Conservation (phyloP, 1,139 yeast genomes). For the Candida pseudoviswanathii region DNA sequence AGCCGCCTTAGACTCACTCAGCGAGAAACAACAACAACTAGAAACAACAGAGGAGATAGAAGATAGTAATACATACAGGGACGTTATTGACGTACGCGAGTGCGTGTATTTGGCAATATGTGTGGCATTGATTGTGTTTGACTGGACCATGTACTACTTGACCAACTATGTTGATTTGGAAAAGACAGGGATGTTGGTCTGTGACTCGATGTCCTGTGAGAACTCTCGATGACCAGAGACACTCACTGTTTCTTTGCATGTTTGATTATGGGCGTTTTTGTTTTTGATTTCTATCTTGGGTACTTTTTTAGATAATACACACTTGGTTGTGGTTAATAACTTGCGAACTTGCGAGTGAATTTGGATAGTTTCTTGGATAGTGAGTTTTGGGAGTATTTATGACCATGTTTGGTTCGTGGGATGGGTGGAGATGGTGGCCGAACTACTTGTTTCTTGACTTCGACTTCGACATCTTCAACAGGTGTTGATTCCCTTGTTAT, state of each 20-base stretch:
- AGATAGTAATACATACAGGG: neutral
- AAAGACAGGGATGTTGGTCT: neutral
- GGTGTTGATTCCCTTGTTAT: constrained; percentile 2
- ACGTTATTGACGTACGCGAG: neutral
- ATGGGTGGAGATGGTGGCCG: neutral
- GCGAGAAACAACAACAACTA: neutral
- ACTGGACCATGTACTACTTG: constrained; percentile 1
- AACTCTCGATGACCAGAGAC: neutral
- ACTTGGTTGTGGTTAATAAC: neutral
- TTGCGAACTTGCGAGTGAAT: constrained; percentile 1
- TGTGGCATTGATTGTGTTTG: constrained; percentile 4
- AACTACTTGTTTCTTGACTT: neutral
- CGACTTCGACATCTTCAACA: constrained; percentile 1
- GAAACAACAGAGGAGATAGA: constrained; percentile 5
- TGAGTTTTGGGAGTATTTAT: constrained; percentile 1
- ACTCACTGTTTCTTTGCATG: neutral
- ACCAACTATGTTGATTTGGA: neutral
- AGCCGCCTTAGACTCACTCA: neutral
- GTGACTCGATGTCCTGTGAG: no score
- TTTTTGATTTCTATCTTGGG: no score
- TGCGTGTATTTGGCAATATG: neutral
- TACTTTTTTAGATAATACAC: no score
- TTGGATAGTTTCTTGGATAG: neutral
- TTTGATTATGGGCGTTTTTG: no score
- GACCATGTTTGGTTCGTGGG: neutral